Conservation (phyloP, 331 rosid genomes). For the Cucumis variabilis region DNA sequence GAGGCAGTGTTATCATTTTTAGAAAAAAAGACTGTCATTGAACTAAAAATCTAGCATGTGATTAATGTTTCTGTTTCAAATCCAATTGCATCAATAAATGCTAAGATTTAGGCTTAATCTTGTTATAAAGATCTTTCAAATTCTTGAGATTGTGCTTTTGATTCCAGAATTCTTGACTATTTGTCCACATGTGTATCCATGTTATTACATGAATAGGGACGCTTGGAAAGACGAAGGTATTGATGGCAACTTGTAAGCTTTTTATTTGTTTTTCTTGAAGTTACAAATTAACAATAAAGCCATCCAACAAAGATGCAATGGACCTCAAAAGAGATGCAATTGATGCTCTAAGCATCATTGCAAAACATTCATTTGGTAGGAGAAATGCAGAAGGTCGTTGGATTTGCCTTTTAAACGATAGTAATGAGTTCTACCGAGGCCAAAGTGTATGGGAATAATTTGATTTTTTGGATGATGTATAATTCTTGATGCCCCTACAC, state of each 20-base stretch:
- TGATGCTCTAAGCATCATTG: not conserved
- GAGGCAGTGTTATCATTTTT: not conserved
- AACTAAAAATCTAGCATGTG: not conserved
- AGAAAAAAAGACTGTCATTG: not conserved
- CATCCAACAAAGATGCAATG: not conserved
- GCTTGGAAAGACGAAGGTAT: constrained; percentile 99
- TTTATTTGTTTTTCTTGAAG: not conserved
- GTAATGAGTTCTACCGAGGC: not conserved
- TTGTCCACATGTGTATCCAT: constrained; percentile 63
- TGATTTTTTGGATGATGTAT: not conserved
- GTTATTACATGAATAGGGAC: constrained; percentile 98
- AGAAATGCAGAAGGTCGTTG: not conserved
- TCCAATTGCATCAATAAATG: too few relatives aligned
- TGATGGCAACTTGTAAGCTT: constrained; percentile 90
- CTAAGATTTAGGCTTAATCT: too few relatives aligned
- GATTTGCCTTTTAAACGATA: not conserved
- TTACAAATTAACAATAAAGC: not conserved
- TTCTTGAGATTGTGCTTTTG: constrained; percentile 23
- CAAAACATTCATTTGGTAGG: not conserved
- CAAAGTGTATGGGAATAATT: not conserved
- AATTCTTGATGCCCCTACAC: not conserved
- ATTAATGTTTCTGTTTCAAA: constrained; percentile 5
- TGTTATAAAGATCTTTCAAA: too few relatives aligned
- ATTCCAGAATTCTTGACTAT: constrained; percentile 38
- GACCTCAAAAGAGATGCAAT: constrained; percentile 6